Conservation (phyloP, 1,284 basidiomycete genomes). For the Heimioporus retisporus region DNA sequence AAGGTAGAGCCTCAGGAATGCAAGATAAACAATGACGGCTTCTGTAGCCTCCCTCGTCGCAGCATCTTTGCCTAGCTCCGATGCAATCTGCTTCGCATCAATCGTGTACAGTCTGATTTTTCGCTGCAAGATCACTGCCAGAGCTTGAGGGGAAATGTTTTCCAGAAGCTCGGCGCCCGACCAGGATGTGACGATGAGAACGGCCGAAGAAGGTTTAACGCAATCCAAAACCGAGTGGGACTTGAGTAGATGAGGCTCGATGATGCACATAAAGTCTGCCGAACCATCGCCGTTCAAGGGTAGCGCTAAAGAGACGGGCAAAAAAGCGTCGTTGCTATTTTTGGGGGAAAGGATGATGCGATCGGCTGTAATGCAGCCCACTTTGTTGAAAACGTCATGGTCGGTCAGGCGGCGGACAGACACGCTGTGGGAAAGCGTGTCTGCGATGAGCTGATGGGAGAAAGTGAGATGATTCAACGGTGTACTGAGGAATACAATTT, state of each 20-base stretch:
- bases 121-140: slow-evolving; percentile 55
- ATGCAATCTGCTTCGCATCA: slow-evolving; percentile 59
- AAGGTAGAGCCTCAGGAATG: slow-evolving; percentile 79
- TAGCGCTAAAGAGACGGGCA: slow-evolving; percentile 62
- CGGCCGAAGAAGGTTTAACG: slow-evolving; percentile 64
- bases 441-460: slow-evolving; percentile 65
- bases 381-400: slow-evolving; percentile 75
- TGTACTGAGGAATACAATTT: slow-evolving; percentile 71
- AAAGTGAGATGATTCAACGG: slow-evolving; percentile 63
- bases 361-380: slow-evolving; percentile 72
- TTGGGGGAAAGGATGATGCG: slow-evolving; percentile 67
- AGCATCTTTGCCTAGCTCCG: slow-evolving; percentile 43
- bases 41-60: slow-evolving; percentile 56
- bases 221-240: slow-evolving; percentile 71
- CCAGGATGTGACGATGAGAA: slow-evolving; percentile 75
- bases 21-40: slow-evolving; percentile 66
- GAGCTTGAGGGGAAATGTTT: slow-evolving; percentile 59
- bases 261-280: slow-evolving; percentile 76
- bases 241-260: slow-evolving; percentile 75
- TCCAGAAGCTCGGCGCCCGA: slow-evolving; percentile 66
- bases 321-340: slow-evolving; percentile 47
- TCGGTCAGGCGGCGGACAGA: slow-evolving; percentile 69
- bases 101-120: slow-evolving; percentile 69
- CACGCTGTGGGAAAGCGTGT: slow-evolving; percentile 69
- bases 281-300: slow-evolving; percentile 63